phyloP scores from a whole-genome alignment of 2,329 filamentous ascomycete species.

The Didymellaceae sp. region DNA sequence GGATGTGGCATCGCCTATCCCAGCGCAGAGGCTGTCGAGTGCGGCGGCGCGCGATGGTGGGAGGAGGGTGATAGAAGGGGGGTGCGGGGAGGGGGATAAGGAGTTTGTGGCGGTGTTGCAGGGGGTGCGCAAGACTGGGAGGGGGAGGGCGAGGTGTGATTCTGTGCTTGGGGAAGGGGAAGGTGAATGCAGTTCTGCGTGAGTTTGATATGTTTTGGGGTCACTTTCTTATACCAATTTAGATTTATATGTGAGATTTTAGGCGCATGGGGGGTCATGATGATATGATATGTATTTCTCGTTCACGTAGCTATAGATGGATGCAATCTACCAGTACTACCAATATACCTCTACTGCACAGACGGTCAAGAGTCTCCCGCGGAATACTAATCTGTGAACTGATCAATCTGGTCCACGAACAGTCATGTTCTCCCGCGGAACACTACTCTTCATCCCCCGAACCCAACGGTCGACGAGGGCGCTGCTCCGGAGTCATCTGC shows the following conservation, averaged over 20 bases:
- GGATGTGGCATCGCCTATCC: background rate
- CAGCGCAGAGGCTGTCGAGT: background rate
- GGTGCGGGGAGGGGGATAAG: background rate
- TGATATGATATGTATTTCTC: no score
- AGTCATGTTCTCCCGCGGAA: background rate
- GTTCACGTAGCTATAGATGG: no score
- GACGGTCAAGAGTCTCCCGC: no score
- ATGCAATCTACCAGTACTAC: no score
- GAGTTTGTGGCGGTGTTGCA: constrained; percentile 1
- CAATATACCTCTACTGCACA: no score
- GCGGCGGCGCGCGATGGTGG: background rate
- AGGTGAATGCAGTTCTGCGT: no score
- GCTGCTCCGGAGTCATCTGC: background rate
- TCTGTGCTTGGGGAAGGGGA: no score
- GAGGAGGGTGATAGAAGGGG: background rate
- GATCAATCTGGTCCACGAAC: no score
- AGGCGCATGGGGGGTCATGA: no score
- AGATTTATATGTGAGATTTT: no score
- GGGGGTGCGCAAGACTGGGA: background rate
- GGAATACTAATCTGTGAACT: background rate
- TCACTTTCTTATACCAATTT: background rate
- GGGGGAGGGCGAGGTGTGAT: background rate
- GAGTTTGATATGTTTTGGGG: background rate
- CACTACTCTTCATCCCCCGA: background rate
- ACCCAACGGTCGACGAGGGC: background rate